Evolutionary conservation across 106 monocot genomes (phyloP).

Genomic region (Apostasia ramifera): DNA sequence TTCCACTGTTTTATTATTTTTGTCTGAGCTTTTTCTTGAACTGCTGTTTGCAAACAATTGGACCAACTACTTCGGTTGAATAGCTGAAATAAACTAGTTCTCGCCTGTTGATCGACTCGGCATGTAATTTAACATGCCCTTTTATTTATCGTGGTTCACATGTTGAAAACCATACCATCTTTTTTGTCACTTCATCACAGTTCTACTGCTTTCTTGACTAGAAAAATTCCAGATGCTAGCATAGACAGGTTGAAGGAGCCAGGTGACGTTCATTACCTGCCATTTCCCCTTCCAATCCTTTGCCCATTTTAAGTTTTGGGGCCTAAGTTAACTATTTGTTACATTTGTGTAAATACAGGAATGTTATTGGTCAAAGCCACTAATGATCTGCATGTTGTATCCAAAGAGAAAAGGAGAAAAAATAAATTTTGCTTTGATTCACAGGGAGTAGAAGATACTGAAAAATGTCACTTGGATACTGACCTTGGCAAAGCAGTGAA

Average conservation of each 20-base stretch:
- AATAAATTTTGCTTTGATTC: conserved; percentile 13
- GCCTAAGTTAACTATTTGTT: not conserved
- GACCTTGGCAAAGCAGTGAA: not conserved
- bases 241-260: conserved; percentile 4
- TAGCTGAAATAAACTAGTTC: too few relatives aligned
- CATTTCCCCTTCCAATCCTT: not conserved
- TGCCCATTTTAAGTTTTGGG: not conserved
- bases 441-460: conserved; percentile 6
- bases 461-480: conserved; percentile 2
- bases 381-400: conserved; percentile 9
- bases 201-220: not conserved
- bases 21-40: too few relatives aligned
- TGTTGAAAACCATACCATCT: too few relatives aligned
- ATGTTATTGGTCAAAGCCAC: not conserved
- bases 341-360: not conserved
- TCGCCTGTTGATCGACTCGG: too few relatives aligned
- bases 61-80: too few relatives aligned
- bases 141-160: too few relatives aligned
- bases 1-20: too few relatives aligned
- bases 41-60: too few relatives aligned
- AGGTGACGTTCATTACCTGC: not conserved
- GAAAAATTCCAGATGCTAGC: not conserved
- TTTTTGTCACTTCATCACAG: too few relatives aligned
- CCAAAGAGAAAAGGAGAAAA: conserved; percentile 29
- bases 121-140: too few relatives aligned